Evolutionary conservation across 2,329 filamentous ascomycete species (phyloP), one percentile per base, ranked within the genome.

Genomic region (Trichoderma asperellum): DNA sequence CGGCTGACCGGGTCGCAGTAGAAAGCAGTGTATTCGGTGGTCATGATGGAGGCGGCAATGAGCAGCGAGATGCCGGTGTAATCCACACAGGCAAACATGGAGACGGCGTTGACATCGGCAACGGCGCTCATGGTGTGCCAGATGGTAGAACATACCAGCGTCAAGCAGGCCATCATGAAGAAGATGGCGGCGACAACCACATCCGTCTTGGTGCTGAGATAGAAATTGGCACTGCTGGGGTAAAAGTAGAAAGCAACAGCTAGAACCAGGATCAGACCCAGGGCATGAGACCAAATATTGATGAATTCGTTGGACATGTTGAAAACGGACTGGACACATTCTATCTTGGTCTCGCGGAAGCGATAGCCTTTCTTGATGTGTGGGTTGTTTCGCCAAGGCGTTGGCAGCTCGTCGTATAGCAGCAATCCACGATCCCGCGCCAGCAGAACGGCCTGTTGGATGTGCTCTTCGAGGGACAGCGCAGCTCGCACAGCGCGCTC

Each of bases 91-190:
- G 96, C 96, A 76, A 99, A 98, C 71, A 94, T 91, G 78, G 97
- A 96, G 82, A 99, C 91, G 53, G 97, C 88, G 24, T 89, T 88
- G 76, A 97, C 90, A 74, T 97, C 92, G 21, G 95, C 94, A 67
- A 98, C 96, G 75, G 93, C 93, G 83, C 95, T 97, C 94, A 99
- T 98, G 32, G 96, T 97, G 83, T 99, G 96, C 96, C 96, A 99
- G 77, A 98, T 89, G 72, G 91, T 95, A 71, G 92, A 96, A 89
- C 96, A 99, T 77, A 95, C 89, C 68, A 99, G 88, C 76, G 95
- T 98, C 80, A 98, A 94, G 84, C 91, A 94, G 57, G 96, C 96
- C 59, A 95, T 96, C 77, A 97, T 92, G 83, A 99, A 97, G 86
- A 99, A 99, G 73, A 96, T 87, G 27, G 92, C 94, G 0, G 95